These are phyloP conservation scores for Fonsecaea multimorphosa DNA, from an alignment of 2,329 filamentous ascomycete species.

Conservation along the genomic window DNA sequence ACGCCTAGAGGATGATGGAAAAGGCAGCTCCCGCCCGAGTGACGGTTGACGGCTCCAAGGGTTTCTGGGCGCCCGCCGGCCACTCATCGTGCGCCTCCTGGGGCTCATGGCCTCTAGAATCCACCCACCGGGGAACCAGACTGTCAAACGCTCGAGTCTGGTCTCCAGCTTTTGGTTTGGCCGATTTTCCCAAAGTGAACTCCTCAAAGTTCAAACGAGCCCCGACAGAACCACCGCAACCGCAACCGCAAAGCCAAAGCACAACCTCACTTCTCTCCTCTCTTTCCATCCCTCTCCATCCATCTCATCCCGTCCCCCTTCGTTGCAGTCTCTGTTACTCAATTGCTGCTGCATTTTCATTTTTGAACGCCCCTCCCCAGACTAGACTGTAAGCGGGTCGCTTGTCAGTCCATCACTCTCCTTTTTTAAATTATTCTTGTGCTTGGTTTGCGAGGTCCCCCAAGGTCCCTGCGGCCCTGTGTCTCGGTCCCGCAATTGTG, in stretches of 20 bases:
- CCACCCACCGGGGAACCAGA: conserved; percentile 16
- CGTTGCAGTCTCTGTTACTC: conserved; percentile 12
- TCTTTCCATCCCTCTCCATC: conserved; percentile 21
- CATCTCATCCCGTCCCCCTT: conserved; percentile 11
- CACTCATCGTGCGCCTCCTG: conserved; percentile 5
- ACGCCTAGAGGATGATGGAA: background rate
- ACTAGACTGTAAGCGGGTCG: conserved; percentile 9
- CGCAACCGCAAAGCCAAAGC: conserved; percentile 16
- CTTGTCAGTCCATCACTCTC: conserved; percentile 22
- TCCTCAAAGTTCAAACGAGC: conserved; percentile 23
- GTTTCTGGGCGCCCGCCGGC: conserved; percentile 1
- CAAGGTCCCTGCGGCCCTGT: conserved; percentile 13
- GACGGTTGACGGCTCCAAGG: conserved; percentile 7
- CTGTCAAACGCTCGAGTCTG: conserved; percentile 14
- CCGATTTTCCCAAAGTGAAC: conserved; percentile 2
- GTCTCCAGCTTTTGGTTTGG: conserved; percentile 12
- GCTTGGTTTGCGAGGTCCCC: conserved; percentile 4
- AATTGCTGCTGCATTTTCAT: conserved; percentile 10
- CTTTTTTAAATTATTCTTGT: conserved; percentile 19
- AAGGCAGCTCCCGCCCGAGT: conserved; percentile 12
- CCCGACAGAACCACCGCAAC: conserved; percentile 11
- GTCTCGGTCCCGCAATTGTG: conserved; percentile 20
- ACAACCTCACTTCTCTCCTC: conserved; percentile 20
- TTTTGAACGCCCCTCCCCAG: conserved; percentile 6
- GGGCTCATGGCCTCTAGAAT: background rate